These are phyloP conservation scores for Mortierella polycephala DNA, from an alignment of 371 early-diverging fungal genomes.

Conservation along the genomic window DNA sequence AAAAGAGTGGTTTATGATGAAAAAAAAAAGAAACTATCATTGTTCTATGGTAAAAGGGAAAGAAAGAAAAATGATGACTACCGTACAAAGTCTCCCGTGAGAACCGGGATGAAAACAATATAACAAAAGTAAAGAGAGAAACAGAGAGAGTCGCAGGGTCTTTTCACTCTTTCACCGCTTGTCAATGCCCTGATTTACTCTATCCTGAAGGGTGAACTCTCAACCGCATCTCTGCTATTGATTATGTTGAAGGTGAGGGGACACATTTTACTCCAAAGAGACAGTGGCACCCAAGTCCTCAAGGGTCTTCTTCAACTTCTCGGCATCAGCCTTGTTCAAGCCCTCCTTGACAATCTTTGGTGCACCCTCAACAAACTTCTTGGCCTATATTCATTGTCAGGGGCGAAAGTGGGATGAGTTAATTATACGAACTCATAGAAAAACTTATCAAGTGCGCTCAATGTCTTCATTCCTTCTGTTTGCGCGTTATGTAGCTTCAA, in stretches of 20 bases:
- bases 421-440: no score
- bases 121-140: not conserved
- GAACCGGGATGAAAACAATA: not conserved
- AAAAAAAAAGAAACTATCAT: not conserved
- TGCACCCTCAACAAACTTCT: slow-evolving; percentile 97
- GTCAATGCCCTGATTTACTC: not conserved
- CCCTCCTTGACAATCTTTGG: slow-evolving; percentile 95
- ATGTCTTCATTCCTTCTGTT: not conserved
- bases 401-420: no score
- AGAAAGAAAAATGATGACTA: slow-evolving; percentile 1
- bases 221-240: not conserved
- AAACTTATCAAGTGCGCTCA: not conserved
- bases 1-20: slow-evolving; percentile 15
- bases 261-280: slow-evolving; percentile 80
- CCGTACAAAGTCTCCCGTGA: not conserved
- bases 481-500: no score
- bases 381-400: slow-evolving; percentile 67
- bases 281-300: slow-evolving; percentile 96
- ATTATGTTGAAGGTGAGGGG: no score
- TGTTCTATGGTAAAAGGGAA: not conserved
- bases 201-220: not conserved
- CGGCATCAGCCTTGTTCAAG: slow-evolving; percentile 95
- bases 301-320: slow-evolving; percentile 94
- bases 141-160: not conserved
- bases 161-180: not conserved